Evolutionary conservation across 805 yeast species (phyloP), one percentile per base, ranked within the genome.

Genomic region (Candida anglica): DNA sequence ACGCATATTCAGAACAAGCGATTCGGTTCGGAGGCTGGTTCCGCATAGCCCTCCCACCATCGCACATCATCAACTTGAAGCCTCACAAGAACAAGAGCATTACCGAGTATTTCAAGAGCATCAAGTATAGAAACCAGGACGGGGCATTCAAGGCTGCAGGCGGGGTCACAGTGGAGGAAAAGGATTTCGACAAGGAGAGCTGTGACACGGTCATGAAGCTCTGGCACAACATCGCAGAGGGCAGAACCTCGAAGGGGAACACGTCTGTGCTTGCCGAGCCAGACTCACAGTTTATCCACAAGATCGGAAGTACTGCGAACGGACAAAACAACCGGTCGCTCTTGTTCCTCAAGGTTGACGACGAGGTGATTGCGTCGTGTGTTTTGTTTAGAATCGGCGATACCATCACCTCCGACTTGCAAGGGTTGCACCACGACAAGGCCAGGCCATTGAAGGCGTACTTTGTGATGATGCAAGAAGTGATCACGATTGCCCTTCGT

Each of bases 391-490:
- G 69, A 30, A 48, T 67, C 17, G 73, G 72, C 3, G 66, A 62
- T 32, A 67, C 73, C 1, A 58, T 66, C 27, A 66, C 73, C 2
- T 60, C 69, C 5, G 73, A 66, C 39, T 48, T 66, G 9, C 73
- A 66, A 42, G 73, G 73, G 4, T 47, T 66, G 15, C 62, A 67
- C 32, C 66, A 64, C 31, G 71, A 64, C 14, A 40, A 38, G 15
- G 63, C 63, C 9, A 54, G 66, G 19, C 47, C 59, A 28, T 60
- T 58, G 40, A 66, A 63, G 38, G 71, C 70, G 3, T 66, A 66
- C 38, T 66, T 66, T 46, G 73, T 66, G 15, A 67, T 67, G 72
- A 66, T 66, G 72, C 71, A 66, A 45, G 57, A 61, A 27, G 65
- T 66, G n/a, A 64, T 66, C 17, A 47, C 50, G 15, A 63, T 65